Evolutionary conservation across 306 rosid genomes (phyloP).

Genomic region (Malus domestica): DNA sequence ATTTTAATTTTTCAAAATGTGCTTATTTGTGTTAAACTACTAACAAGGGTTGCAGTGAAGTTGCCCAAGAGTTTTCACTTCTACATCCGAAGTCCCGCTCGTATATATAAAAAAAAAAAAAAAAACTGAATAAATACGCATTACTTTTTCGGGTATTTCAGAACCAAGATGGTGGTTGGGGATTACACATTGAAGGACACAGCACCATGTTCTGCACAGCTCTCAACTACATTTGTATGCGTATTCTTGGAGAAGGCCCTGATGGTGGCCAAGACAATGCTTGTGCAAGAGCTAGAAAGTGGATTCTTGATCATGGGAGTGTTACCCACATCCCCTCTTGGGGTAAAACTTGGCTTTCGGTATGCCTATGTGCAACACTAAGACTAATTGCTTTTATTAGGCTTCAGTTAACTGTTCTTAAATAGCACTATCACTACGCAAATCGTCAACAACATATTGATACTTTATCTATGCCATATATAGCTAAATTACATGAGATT

Average conservation of each 20-base stretch:
- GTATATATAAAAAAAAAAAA: too few relatives aligned
- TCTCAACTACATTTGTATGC: conserved; percentile 58
- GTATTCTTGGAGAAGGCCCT: conserved; percentile 57
- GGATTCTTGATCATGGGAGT: conserved; percentile 71
- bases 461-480: too few relatives aligned
- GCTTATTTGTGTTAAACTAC: not conserved
- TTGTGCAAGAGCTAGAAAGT: conserved; percentile 53
- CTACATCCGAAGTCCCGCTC: too few relatives aligned
- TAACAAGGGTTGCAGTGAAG: too few relatives aligned
- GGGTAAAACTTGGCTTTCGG: conserved; percentile 86
- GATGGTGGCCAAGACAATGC: conserved; percentile 51
- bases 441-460: too few relatives aligned
- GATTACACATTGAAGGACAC: conserved; percentile 66
- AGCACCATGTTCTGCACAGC: conserved; percentile 70
- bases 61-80: too few relatives aligned
- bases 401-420: too few relatives aligned
- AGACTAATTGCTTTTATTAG: too few relatives aligned
- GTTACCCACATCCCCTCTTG: conserved; percentile 63
- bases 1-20: not conserved
- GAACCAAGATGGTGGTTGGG: conserved; percentile 94
- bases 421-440: too few relatives aligned
- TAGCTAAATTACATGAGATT: too few relatives aligned
- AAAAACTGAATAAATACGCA: not conserved
- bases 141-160: conserved; percentile 1
- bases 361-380: not conserved